Percentiles rank a stretch among this genome's conserved stretches.
Conservation (phyloP, 192 early-diverging fungal genomes). For the Coemansia sp. region DNA sequence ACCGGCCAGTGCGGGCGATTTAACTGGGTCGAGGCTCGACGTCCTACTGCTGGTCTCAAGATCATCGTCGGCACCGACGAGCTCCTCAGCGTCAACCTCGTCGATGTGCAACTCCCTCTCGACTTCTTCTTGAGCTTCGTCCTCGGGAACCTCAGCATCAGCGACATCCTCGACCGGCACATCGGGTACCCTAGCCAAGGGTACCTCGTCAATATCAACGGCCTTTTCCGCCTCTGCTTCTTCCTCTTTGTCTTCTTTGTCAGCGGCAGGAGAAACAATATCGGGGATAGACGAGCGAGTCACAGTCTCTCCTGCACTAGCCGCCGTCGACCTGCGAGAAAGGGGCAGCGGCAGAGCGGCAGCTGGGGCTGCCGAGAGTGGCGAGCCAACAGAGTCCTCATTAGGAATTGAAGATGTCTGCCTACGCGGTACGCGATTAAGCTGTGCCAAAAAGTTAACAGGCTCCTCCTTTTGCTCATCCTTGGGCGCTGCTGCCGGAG, state of each 20-base stretch:
- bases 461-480: constrained; percentile 35
- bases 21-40: constrained; percentile 38
- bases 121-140: background rate
- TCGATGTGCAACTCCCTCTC: constrained; percentile 5
- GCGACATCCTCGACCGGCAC: background rate
- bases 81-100: constrained; percentile 12
- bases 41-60: constrained; percentile 5
- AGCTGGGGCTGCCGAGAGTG: constrained; percentile 19
- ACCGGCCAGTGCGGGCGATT: constrained; percentile 41
- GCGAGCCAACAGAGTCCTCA: constrained; percentile 29
- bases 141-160: background rate
- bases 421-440: constrained; percentile 49
- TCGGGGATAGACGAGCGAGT: background rate
- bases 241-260: constrained; percentile 1
- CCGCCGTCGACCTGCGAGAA: constrained; percentile 19
- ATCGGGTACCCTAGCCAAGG: background rate
- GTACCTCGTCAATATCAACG: background rate
- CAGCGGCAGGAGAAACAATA: background rate
- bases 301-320: constrained; percentile 1
- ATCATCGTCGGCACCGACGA: constrained; percentile 10
- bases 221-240: background rate
- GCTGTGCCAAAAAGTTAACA: constrained; percentile 47
- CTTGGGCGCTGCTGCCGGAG: constrained; percentile 22
- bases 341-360: constrained; percentile 21
- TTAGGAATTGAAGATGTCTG: constrained; percentile 13